A percentile compares a stretch with the other conserved stretches of the same genome.
phyloP scores from a whole-genome alignment of 345 rosid genomes.

The Cardamine occulta region DNA sequence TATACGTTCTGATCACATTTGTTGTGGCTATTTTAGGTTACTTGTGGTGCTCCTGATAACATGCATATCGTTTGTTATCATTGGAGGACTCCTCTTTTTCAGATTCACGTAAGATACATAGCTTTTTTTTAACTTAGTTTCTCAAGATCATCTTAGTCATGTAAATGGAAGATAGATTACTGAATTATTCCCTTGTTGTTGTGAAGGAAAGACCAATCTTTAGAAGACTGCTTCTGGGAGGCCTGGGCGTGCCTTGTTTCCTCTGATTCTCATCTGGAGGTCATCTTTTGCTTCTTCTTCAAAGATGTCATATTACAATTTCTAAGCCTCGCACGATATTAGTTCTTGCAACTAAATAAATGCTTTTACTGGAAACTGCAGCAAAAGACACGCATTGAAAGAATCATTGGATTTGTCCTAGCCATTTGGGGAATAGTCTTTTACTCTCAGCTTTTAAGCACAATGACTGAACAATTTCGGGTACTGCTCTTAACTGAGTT shows the following conservation, averaged over 20 bases:
- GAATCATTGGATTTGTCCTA: constrained; percentile 78
- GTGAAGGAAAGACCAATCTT: constrained; percentile 63
- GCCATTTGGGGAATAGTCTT: constrained; percentile 95
- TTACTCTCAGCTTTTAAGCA: constrained; percentile 91
- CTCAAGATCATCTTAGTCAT: too few relatives aligned
- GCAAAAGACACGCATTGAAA: constrained; percentile 91
- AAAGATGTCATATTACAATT: background rate
- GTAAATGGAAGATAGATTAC: too few relatives aligned
- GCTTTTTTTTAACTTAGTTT: background rate
- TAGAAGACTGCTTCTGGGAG: constrained; percentile 97
- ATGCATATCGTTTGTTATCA: constrained; percentile 83
- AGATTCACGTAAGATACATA: constrained; percentile 61
- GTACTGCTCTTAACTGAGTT: constrained; percentile 46
- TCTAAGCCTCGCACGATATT: background rate
- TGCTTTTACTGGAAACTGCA: constrained; percentile 53
- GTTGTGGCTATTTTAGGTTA: constrained; percentile 57
- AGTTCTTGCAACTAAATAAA: constrained; percentile 38
- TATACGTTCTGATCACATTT: constrained; percentile 32
- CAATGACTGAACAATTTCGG: constrained; percentile 96
- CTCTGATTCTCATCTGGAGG: constrained; percentile 85
- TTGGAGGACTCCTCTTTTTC: constrained; percentile 84
- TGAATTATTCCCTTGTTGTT: constrained; percentile 16
- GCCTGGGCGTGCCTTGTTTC: constrained; percentile 97
- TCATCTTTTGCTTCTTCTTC: constrained; percentile 32
- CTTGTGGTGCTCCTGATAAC: constrained; percentile 71